A percentile compares a stretch with the other conserved stretches of the same genome.
These are phyloP conservation scores for Paecilomyces variotii DNA, from an alignment of 2,329 filamentous ascomycete species.

Conservation along the genomic window DNA sequence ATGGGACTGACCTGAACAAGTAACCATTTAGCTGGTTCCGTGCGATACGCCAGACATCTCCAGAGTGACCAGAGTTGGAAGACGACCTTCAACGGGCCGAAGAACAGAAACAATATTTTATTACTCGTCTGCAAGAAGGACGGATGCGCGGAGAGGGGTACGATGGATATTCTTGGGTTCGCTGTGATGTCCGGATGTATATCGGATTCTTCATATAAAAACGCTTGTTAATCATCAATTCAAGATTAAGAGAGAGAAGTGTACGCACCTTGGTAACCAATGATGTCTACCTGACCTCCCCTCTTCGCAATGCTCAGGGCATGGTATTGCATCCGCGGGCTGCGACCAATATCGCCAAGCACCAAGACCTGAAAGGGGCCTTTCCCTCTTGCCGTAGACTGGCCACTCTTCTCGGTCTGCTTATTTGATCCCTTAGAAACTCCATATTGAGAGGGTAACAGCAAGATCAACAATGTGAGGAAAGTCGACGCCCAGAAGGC, in stretches of 20 bases:
- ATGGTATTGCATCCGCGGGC: slow-evolving; percentile 98
- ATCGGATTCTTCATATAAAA: slow-evolving; percentile 56
- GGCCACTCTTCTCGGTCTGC: slow-evolving; percentile 14
- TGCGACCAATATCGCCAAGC: slow-evolving; percentile 88
- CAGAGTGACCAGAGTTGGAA: slow-evolving; percentile 72
- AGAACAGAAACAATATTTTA: slow-evolving; percentile 65
- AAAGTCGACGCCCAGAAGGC: slow-evolving; percentile 39
- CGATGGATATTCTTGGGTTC: slow-evolving; percentile 61
- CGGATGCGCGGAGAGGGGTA: slow-evolving; percentile 63
- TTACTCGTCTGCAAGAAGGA: slow-evolving; percentile 57
- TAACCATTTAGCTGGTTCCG: slow-evolving; percentile 72
- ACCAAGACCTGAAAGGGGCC: slow-evolving; percentile 67
- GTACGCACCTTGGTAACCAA: slow-evolving; percentile 71
- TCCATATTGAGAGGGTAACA: slow-evolving; percentile 46
- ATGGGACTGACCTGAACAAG: slow-evolving; percentile 58
- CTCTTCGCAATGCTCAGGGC: slow-evolving; percentile 82
- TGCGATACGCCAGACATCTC: slow-evolving; percentile 62
- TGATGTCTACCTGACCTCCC: slow-evolving; percentile 70
- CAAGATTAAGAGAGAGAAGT: neutral
- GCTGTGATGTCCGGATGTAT: slow-evolving; percentile 68
- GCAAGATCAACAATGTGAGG: slow-evolving; percentile 44
- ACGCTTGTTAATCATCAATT: slow-evolving; percentile 4
- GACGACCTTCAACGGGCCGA: slow-evolving; percentile 76
- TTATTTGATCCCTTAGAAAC: slow-evolving; percentile 17
- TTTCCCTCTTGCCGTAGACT: slow-evolving; percentile 10